Evolutionary conservation across 306 rosid genomes (phyloP).

Genomic region (Corylus avellana): DNA sequence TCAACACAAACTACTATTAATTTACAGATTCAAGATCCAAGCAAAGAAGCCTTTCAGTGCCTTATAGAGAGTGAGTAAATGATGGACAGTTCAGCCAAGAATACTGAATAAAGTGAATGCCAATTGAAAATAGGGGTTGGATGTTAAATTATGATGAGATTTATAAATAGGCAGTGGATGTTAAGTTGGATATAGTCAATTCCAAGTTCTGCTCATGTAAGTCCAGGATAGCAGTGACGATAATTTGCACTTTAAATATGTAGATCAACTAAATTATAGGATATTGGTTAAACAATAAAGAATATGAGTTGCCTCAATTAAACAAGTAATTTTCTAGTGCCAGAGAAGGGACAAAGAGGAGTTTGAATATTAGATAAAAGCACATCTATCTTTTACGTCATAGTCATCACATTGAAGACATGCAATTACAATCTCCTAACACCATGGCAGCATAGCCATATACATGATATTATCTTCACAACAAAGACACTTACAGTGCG

Average conservation of each 20-base stretch:
- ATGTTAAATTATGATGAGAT: not conserved
- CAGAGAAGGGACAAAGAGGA: not conserved
- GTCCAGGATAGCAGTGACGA: not conserved
- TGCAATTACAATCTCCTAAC: slow-evolving; percentile 7
- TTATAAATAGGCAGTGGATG: not conserved
- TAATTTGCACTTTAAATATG: not conserved
- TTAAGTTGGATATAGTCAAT: not conserved
- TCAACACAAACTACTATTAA: slow-evolving; percentile 12
- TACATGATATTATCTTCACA: slow-evolving; percentile 22
- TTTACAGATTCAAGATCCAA: slow-evolving; percentile 13
- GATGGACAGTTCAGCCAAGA: not conserved
- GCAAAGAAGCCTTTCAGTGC: slow-evolving; percentile 15
- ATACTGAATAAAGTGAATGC: not conserved
- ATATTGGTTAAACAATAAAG: not conserved
- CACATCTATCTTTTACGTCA: not conserved
- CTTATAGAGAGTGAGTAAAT: slow-evolving; percentile 7
- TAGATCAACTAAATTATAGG: not conserved
- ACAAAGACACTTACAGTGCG: slow-evolving; percentile 75
- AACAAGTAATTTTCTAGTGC: slow-evolving; percentile 1
- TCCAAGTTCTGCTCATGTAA: not conserved
- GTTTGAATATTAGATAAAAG: not conserved
- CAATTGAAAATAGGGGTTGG: not conserved
- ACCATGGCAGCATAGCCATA: slow-evolving; percentile 27
- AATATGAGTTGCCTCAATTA: slow-evolving; percentile 14
- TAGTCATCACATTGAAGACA: not conserved